These are phyloP conservation scores for Lachnellula suecica DNA, from an alignment of 2,329 filamentous ascomycete genomes.

Conservation along the genomic window DNA sequence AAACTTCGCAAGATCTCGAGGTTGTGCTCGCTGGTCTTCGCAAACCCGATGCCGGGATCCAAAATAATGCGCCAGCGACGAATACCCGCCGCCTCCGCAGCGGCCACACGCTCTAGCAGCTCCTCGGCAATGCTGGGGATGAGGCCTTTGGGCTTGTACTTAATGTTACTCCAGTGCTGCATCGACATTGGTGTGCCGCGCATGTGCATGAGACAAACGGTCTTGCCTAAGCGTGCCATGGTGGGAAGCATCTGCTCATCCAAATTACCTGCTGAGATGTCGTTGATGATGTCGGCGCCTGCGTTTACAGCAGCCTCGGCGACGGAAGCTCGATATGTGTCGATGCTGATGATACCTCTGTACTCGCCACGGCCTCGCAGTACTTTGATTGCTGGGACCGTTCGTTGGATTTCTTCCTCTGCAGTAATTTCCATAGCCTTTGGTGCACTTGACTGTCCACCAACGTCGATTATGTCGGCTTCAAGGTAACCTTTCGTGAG, in stretches of 20 bases:
- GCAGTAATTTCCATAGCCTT: constrained; percentile 65
- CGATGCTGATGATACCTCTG: constrained; percentile 72
- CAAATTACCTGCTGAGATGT: constrained; percentile 80
- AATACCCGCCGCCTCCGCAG: constrained; percentile 78
- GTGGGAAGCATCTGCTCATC: constrained; percentile 81
- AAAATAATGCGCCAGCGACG: constrained; percentile 92
- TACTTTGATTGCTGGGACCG: constrained; percentile 75
- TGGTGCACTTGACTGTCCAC: constrained; percentile 90
- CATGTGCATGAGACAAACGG: constrained; percentile 76
- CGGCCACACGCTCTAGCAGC: constrained; percentile 61
- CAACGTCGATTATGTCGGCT: constrained; percentile 85
- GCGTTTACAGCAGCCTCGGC: constrained; percentile 73
- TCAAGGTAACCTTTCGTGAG: constrained; percentile 43
- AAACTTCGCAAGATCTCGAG: constrained; percentile 72
- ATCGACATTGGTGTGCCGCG: constrained; percentile 68
- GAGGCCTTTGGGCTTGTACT: constrained; percentile 57
- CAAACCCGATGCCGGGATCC: constrained; percentile 92
- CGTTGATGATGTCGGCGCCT: constrained; percentile 92
- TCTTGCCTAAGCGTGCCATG: constrained; percentile 73
- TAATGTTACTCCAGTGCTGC: constrained; percentile 45
- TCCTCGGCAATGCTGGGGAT: constrained; percentile 55
- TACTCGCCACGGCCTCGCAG: constrained; percentile 68
- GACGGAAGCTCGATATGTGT: constrained; percentile 87
- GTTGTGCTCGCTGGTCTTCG: constrained; percentile 81
- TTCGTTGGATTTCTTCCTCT: constrained; percentile 73